Evolutionary conservation across 2,329 filamentous ascomycete species (phyloP), one percentile per base, ranked within the genome.

Genomic region (Fusarium compactum): DNA sequence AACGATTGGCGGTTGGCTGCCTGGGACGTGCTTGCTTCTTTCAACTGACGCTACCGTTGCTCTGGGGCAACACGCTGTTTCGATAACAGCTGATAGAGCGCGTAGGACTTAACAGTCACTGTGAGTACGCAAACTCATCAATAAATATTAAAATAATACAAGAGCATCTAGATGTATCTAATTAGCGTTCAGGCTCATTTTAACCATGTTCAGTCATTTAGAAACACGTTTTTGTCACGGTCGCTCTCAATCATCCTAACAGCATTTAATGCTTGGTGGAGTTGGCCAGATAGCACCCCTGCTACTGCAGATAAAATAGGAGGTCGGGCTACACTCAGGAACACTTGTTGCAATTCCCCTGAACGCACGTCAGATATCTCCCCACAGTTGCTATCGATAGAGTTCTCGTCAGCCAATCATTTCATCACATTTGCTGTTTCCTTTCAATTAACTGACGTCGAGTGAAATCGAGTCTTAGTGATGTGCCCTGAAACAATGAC

Each of bases 211-310:
- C 2, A 29, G 4, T 18, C 10, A 32, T 11, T 10, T 25, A 8
- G 50, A 11, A 38, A 38, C 6, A 3, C 10, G 34, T 24, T 29
- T 27, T 40, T 5, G 6, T 24, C n/a, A 14, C 22, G 24, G 20
- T 25, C 22, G 8, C 46, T 30, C 43, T 61, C 14, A 22, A 8
- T 6, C 14, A 16, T 46, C 32, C 56, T 80, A 81, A 76, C 79
- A 75, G 12, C 65, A 73, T 58, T 77, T 78, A 80, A 75, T 79
- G 69, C 52, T 64, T 25, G 41, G 45, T 67, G 66, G 78, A 79
- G 79, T 75, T 72, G 62, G 55, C 16, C 20, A 50, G 67, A 58
- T 53, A 38, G 55, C 6, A 34, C 41, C 34, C 34, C 48, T 55
- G 58, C 40, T 50, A 62, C 30, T 40, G 52, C 16, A 62, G 51